Conservation (phyloP, 106 monocot genomes). For the Triglochin maritima region DNA sequence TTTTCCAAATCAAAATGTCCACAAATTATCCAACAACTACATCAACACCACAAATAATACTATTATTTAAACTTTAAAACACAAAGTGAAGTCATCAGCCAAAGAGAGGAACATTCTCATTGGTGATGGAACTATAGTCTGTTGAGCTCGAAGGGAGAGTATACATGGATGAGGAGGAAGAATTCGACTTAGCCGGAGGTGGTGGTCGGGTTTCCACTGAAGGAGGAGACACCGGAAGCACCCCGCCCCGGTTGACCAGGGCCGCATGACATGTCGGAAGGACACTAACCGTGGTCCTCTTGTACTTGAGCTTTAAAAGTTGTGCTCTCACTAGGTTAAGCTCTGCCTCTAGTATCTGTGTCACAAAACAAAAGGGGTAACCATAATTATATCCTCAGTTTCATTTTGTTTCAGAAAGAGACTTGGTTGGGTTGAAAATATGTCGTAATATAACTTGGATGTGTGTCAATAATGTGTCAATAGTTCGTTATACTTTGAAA, state of each 20-base stretch:
- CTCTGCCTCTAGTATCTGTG: constrained; percentile 42
- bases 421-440: no score
- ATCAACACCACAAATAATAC: no score
- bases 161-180: constrained; percentile 35
- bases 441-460: no score
- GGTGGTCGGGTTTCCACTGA: not conserved
- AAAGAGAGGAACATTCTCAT: constrained; percentile 62
- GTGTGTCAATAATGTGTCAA: no score
- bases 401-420: no score
- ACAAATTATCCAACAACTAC: no score
- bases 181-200: constrained; percentile 3
- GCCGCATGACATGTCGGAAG: constrained; percentile 30
- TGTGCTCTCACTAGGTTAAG: constrained; percentile 43
- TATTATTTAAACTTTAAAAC: no score
- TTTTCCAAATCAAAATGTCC: no score
- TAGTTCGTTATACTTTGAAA: no score
- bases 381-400: no score
- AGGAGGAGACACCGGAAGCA: constrained; percentile 8
- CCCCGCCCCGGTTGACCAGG: constrained; percentile 5
- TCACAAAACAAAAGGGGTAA: not conserved
- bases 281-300: constrained; percentile 15
- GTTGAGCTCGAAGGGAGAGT: constrained; percentile 55
- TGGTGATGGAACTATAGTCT: constrained; percentile 76
- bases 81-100: not conserved
- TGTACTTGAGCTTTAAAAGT: constrained; percentile 45